Evolutionary conservation across 345 rosid genomes (phyloP).

Genomic region (Camelina neglecta): DNA sequence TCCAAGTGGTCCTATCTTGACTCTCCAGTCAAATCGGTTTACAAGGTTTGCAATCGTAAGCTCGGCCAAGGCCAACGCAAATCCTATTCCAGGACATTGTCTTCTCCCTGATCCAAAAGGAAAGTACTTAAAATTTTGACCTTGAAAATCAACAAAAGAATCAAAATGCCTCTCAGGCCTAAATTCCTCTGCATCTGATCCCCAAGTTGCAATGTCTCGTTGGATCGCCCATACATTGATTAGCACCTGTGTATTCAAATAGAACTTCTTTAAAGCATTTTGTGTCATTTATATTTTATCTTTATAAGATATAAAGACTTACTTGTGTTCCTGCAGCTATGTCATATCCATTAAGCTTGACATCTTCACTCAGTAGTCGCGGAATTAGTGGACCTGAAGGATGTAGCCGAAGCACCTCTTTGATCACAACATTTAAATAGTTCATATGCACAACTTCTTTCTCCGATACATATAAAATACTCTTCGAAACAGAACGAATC

Average conservation of each 20-base stretch:
- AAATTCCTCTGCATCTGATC: slow-evolving; percentile 34
- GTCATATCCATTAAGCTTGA: not conserved
- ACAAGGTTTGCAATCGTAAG: slow-evolving; percentile 22
- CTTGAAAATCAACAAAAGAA: slow-evolving; percentile 22
- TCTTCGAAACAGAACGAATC: too few species aligned
- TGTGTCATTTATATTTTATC: too few species aligned
- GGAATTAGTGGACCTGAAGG: not conserved
- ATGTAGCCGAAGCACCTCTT: not conserved
- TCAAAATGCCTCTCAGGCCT: slow-evolving; percentile 38
- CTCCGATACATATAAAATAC: too few species aligned
- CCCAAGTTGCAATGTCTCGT: slow-evolving; percentile 32
- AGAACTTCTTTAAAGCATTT: too few species aligned
- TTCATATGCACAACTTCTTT: too few species aligned
- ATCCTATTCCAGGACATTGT: slow-evolving; percentile 26
- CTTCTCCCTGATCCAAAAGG: slow-evolving; percentile 43
- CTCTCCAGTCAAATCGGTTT: slow-evolving; percentile 34
- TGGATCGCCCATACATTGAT: slow-evolving; percentile 44
- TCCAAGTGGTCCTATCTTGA: not conserved
- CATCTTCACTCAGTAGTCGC: not conserved
- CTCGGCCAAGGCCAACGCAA: slow-evolving; percentile 22
- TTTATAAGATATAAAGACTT: too few species aligned
- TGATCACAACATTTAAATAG: not conserved
- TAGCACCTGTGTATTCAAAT: slow-evolving; percentile 1
- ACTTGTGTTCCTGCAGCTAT: not conserved
- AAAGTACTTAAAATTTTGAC: slow-evolving; percentile 33